Evolutionary conservation across 768 basidiomycete genomes (phyloP), one percentile per base, ranked within the genome.

Genomic region (Phylloporus scabripes): DNA sequence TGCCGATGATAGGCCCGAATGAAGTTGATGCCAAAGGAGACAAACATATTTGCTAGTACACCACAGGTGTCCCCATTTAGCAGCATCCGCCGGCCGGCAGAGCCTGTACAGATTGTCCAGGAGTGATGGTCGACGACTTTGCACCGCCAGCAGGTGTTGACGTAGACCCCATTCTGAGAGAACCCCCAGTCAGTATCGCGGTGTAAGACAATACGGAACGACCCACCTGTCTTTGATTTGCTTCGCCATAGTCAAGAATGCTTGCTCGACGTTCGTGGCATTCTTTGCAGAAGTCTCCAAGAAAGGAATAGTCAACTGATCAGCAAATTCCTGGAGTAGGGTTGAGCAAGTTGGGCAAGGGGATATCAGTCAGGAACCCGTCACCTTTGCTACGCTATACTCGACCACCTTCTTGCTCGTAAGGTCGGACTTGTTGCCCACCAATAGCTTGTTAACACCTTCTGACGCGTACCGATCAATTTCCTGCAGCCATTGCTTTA

Each of bases 201-300:
- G 40, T 33, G 41, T 20, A 17, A 17, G 31, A 9, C 23, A 14
- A 5, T n/a, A 11, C 38, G 8, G 8, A 33, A 10, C 18, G 3
- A 55, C 80, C 28, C 60, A 87, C 89, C 89, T 82, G 69, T 92
- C 90, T 68, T 92, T 92, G 66, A 92, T 92, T 71, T 92, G 90
- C 76, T 95, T 90, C 4, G 96, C 94, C 81, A 99, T 91, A 26
- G 93, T 94, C 77, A 97, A 84, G 82, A 99, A 99, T 5, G 96
- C 94, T 70, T 99, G 92, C 69, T 99, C 96, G 52, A 99, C 96
- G 60, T 96, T 96, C 53, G 93, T 94, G 46, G 94, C 92, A 61
- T 89, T 92, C 87, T 98, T 98, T 31, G 96, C 96, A n/a, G 89
- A 92, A 11, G 96, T 99, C 76, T 99, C 96, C 65, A 99, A 74